These are phyloP conservation scores for Paraleonurus japonicus DNA, from an alignment of 257 asterid genomes.

Conservation along the genomic window DNA sequence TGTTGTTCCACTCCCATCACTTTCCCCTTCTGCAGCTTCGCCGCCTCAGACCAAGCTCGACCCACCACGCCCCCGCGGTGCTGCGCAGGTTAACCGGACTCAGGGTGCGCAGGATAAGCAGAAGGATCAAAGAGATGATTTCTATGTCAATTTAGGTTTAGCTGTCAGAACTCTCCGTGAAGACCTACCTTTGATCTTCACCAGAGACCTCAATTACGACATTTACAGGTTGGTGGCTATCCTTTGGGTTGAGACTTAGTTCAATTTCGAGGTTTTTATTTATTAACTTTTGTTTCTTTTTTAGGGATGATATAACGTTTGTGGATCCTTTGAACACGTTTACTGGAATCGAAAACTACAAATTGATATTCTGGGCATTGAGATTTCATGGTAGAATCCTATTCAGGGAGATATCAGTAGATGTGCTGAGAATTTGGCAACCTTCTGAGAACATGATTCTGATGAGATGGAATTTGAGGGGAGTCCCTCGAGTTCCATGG, in stretches of 20 bases:
- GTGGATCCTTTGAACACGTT: conserved; percentile 78
- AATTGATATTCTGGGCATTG: conserved; percentile 80
- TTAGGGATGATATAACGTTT: conserved; percentile 86
- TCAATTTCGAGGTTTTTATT: not conserved
- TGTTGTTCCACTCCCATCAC: conserved; percentile 32
- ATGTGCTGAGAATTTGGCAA: conserved; percentile 81
- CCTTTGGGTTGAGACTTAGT: not conserved
- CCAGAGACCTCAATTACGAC: conserved; percentile 77
- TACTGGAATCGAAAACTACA: conserved; percentile 75
- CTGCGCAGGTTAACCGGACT: conserved; percentile 45
- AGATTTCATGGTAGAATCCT: conserved; percentile 79
- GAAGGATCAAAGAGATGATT: conserved; percentile 52
- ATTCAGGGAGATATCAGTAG: conserved; percentile 74
- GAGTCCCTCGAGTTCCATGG: conserved; percentile 78
- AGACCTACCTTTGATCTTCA: conserved; percentile 69
- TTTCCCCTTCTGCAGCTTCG: conserved; percentile 21
- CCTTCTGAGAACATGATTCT: conserved; percentile 75
- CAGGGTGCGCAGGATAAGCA: conserved; percentile 41
- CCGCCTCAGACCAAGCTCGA: conserved; percentile 38
- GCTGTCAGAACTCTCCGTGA: conserved; percentile 92
- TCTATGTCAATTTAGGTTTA: conserved; percentile 74
- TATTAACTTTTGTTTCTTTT: not conserved
- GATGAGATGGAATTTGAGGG: conserved; percentile 72
- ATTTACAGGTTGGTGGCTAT: conserved; percentile 59
- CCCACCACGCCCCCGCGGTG: conserved; percentile 38